A percentile compares a stretch with the other conserved stretches of the same genome.
These are phyloP conservation scores for Xylariaceae sp. DNA, from an alignment of 2,329 filamentous ascomycete genomes.

Conservation along the genomic window DNA sequence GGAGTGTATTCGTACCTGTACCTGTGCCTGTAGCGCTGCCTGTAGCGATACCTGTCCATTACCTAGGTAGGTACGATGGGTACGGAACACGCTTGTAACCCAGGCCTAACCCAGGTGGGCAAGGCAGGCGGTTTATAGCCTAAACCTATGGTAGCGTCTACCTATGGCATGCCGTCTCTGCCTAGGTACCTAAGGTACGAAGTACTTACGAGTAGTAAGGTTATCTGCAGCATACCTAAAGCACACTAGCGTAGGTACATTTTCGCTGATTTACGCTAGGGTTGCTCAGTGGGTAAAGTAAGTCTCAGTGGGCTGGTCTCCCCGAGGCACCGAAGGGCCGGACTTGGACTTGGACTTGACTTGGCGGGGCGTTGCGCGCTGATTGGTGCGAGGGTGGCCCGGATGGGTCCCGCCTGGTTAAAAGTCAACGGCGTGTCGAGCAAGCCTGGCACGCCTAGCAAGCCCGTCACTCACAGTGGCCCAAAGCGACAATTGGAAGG, in stretches of 20 bases:
- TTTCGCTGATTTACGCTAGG: not conserved
- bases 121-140: no score
- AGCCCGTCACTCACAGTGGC: not conserved
- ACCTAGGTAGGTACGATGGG: not conserved
- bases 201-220: no score
- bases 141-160: no score
- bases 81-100: not conserved
- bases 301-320: not conserved
- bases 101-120: not conserved
- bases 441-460: not conserved
- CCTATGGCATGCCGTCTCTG: no score
- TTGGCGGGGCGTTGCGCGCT: conserved; percentile 5
- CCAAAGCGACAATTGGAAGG: conserved; percentile 1
- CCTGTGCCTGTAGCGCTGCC: not conserved
- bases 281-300: not conserved
- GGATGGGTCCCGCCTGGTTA: not conserved
- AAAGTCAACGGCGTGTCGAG: not conserved
- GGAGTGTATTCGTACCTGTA: not conserved
- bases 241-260: not conserved
- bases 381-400: not conserved
- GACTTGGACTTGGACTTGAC: conserved; percentile 1
- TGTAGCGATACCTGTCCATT: not conserved
- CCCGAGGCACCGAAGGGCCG: not conserved
- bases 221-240: no score
- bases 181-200: no score